Evolutionary conservation across 2,329 filamentous ascomycete species (phyloP).

Genomic region (Fusarium sororula): DNA sequence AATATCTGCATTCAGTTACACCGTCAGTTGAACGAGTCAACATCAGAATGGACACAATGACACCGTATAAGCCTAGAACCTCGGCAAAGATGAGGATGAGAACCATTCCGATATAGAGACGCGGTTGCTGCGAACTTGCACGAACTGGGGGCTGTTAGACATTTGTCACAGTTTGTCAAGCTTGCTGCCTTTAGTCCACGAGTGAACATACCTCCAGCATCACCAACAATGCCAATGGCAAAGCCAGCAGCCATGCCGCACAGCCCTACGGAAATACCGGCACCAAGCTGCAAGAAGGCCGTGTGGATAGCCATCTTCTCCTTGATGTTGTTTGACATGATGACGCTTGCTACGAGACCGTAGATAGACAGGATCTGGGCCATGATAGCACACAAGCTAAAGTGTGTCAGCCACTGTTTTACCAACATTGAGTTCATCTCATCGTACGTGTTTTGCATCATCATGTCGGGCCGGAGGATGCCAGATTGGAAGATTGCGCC

Average conservation of each 20-base stretch:
- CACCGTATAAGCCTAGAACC: conserved; percentile 56
- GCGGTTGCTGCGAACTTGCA: conserved; percentile 57
- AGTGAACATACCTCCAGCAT: conserved; percentile 50
- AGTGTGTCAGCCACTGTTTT: conserved; percentile 8
- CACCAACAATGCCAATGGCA: conserved; percentile 57
- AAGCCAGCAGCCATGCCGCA: conserved; percentile 58
- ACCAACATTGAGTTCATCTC: background rate
- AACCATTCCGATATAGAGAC: conserved; percentile 58
- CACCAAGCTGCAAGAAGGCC: conserved; percentile 55
- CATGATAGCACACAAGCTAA: conserved; percentile 55
- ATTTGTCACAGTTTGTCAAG: background rate
- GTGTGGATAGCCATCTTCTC: conserved; percentile 56
- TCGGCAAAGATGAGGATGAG: conserved; percentile 59
- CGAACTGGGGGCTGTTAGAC: conserved; percentile 47
- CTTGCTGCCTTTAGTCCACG: background rate
- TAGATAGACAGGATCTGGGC: conserved; percentile 60
- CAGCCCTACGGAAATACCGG: conserved; percentile 54
- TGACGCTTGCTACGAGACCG: conserved; percentile 55
- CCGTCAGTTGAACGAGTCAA: conserved; percentile 53
- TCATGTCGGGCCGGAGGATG: conserved; percentile 54
- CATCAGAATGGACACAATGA: conserved; percentile 60
- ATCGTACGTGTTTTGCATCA: conserved; percentile 54
- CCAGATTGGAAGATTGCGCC: conserved; percentile 56
- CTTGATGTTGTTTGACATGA: conserved; percentile 53
- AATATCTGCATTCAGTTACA: conserved; percentile 52